phyloP scores from a whole-genome alignment of 2,329 filamentous ascomycete species.

The Lasiodiplodia hormozganensis region DNA sequence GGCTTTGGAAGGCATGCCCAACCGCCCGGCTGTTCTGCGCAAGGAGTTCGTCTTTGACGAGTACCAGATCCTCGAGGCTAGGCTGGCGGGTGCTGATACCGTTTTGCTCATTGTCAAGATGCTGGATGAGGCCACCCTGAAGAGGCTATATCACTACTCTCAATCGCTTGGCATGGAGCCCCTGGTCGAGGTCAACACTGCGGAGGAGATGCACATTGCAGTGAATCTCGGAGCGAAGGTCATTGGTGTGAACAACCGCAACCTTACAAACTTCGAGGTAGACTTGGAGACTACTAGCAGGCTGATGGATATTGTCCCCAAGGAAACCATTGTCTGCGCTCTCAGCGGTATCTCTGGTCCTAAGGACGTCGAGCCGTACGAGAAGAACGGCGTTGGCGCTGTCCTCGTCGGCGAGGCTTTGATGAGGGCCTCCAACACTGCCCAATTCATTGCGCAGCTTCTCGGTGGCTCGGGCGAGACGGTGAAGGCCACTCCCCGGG shows the following conservation, averaged over 20 bases:
- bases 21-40: conserved; percentile 87
- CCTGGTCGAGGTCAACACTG: conserved; percentile 93
- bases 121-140: conserved; percentile 78
- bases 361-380: conserved; percentile 86
- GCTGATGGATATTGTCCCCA: conserved; percentile 83
- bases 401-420: conserved; percentile 94
- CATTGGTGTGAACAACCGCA: conserved; percentile 97
- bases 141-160: conserved; percentile 85
- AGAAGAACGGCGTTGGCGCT: conserved; percentile 87
- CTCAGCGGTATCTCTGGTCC: conserved; percentile 92
- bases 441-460: conserved; percentile 81
- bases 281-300: conserved; percentile 91
- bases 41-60: conserved; percentile 99
- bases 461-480: conserved; percentile 63
- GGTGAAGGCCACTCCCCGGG: conserved; percentile 27
- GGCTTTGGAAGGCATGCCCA: conserved; percentile 88
- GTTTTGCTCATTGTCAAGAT: conserved; percentile 98
- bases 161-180: conserved; percentile 94
- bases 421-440: conserved; percentile 87
- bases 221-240: conserved; percentile 86
- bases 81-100: conserved; percentile 91
- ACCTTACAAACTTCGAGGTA: conserved; percentile 95
- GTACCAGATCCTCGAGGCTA: conserved; percentile 95
- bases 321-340: conserved; percentile 87
- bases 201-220: conserved; percentile 89